Conservation (phyloP, 2,329 filamentous ascomycete genomes). For the Exophiala aquamarina region DNA sequence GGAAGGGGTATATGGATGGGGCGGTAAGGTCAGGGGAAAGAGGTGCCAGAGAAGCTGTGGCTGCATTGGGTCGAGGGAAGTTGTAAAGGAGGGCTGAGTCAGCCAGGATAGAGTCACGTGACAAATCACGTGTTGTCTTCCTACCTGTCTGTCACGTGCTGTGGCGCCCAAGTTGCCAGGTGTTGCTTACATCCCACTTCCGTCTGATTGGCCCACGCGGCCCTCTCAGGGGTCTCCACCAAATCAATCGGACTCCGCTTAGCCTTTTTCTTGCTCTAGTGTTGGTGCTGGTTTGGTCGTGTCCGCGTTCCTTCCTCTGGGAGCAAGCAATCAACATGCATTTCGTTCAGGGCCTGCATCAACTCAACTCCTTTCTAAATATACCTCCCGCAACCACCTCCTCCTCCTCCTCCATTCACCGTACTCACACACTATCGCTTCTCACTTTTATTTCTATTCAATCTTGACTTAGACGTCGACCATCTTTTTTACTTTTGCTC, state of each 20-base stretch:
- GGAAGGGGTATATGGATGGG: constrained; percentile 62
- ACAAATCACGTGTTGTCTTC: background rate
- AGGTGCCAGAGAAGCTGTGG: constrained; percentile 40
- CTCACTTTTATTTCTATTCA: too few relatives aligned
- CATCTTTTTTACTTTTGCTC: too few relatives aligned
- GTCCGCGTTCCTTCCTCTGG: too few relatives aligned
- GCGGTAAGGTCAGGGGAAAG: constrained; percentile 52
- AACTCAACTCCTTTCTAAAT: too few relatives aligned
- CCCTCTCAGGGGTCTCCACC: constrained; percentile 8
- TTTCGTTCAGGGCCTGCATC: too few relatives aligned
- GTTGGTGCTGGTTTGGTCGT: background rate
- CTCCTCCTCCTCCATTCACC: too few relatives aligned
- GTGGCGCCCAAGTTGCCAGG: constrained; percentile 1
- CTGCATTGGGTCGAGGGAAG: constrained; percentile 38
- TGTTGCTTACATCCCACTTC: constrained; percentile 4
- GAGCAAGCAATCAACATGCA: too few relatives aligned
- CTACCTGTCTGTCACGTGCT: background rate
- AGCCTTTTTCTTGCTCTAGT: constrained; percentile 3
- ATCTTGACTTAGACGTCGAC: too few relatives aligned
- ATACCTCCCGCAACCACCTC: too few relatives aligned
- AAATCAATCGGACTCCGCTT: constrained; percentile 24
- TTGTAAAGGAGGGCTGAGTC: constrained; percentile 5
- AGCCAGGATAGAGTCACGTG: too few relatives aligned
- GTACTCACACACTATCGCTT: too few relatives aligned
- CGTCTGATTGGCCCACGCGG: background rate